These are phyloP conservation scores for Macrophomina pseudophaseolina DNA, from an alignment of 2,329 filamentous ascomycete genomes.

Conservation along the genomic window DNA sequence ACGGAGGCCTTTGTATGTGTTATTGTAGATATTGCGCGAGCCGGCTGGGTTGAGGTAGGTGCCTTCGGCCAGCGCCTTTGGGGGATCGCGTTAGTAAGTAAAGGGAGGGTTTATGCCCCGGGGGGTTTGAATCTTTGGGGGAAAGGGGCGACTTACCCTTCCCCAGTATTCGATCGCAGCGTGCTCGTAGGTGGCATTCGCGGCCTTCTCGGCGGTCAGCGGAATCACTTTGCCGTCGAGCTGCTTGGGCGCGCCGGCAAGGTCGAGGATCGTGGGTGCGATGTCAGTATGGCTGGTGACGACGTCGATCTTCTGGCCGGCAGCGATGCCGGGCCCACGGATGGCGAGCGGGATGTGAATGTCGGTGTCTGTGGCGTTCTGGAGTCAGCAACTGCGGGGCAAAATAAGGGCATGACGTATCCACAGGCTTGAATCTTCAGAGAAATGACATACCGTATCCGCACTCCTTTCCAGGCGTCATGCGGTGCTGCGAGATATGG, in stretches of 20 bases:
- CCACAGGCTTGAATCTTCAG: not conserved
- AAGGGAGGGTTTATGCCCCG: too few relatives aligned
- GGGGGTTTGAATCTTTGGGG: too few relatives aligned
- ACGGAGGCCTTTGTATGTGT: constrained; percentile 68
- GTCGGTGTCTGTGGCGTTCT: constrained; percentile 31
- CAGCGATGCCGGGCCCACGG: constrained; percentile 43
- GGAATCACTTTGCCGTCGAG: constrained; percentile 46
- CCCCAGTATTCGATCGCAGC: constrained; percentile 51
- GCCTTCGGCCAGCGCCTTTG: constrained; percentile 12
- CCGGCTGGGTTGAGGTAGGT: constrained; percentile 14
- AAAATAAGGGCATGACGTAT: not conserved
- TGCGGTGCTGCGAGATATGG: constrained; percentile 47
- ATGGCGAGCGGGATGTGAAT: constrained; percentile 48
- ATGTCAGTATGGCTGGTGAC: constrained; percentile 48
- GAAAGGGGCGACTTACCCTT: not conserved
- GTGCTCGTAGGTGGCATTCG: constrained; percentile 38
- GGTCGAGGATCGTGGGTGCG: constrained; percentile 44
- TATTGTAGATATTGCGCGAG: constrained; percentile 43
- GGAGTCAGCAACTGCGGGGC: not conserved
- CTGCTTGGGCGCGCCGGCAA: constrained; percentile 36
- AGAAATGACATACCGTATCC: constrained; percentile 39
- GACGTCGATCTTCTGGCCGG: constrained; percentile 36
- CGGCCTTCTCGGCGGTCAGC: constrained; percentile 31
- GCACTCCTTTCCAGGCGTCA: constrained; percentile 47
- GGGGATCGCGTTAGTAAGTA: not conserved